Evolutionary conservation across 225 moss, liverwort and hornwort genomes (phyloP).

Genomic region (Straminergon stramineum): DNA sequence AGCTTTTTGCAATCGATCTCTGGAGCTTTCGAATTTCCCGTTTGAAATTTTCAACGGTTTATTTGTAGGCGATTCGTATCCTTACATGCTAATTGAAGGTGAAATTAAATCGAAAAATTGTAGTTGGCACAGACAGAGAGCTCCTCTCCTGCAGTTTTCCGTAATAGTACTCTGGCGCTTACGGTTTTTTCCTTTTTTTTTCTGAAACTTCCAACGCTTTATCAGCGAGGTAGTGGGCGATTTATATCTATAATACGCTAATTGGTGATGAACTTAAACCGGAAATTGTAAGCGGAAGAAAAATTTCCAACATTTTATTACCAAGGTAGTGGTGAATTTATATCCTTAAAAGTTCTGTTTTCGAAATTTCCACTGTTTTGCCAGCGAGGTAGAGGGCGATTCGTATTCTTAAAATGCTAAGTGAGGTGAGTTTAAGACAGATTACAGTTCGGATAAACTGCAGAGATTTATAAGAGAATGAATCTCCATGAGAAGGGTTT

Average conservation of each 20-base stretch:
- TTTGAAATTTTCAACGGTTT: background rate
- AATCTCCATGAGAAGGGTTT: background rate
- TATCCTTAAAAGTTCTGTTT: background rate
- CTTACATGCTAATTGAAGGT: background rate
- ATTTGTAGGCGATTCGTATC: background rate
- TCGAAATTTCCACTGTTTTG: background rate
- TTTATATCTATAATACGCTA: background rate
- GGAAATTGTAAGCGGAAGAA: background rate
- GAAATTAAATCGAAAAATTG: background rate
- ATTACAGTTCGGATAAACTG: background rate
- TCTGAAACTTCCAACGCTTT: background rate
- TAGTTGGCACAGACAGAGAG: background rate
- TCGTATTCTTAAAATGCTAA: background rate
- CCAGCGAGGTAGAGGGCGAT: background rate
- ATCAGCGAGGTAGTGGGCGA: background rate
- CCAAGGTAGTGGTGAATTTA: background rate
- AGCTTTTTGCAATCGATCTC: background rate
- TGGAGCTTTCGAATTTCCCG: background rate
- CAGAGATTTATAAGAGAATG: background rate
- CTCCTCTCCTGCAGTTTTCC: background rate
- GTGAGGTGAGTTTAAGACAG: background rate
- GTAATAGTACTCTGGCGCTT: background rate
- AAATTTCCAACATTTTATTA: background rate
- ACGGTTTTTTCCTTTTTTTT: too few species aligned
- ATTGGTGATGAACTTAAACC: background rate